Conservation (phyloP, 1,139 yeast species). For the Spathaspora sp. region DNA sequence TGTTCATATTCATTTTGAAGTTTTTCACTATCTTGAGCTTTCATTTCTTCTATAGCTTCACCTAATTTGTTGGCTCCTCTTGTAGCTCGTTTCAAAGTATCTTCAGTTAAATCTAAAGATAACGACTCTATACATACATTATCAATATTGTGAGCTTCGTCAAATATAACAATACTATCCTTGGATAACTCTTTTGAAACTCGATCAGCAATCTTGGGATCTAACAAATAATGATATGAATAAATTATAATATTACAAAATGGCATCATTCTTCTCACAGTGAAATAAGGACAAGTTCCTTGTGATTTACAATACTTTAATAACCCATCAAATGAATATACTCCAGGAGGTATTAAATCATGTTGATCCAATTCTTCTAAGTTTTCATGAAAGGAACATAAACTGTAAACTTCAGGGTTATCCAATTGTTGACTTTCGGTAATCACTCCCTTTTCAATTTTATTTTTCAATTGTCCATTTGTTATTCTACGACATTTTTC, state of each 20-base stretch:
- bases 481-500: conserved; percentile 95
- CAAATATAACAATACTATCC: conserved; percentile 91
- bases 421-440: conserved; percentile 51
- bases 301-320: conserved; percentile 71
- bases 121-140: conserved; percentile 96
- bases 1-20: conserved; percentile 88
- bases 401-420: conserved; percentile 27
- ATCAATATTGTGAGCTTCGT: conserved; percentile 98
- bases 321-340: conserved; percentile 86
- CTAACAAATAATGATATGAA: conserved; percentile 92
- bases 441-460: conserved; percentile 56
- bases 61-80: conserved; percentile 78
- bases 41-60: conserved; percentile 77
- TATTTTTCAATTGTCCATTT: conserved; percentile 79
- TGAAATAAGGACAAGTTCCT: conserved; percentile 92
- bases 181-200: conserved; percentile 90
- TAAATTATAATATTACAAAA: conserved; percentile 92
- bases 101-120: conserved; percentile 69
- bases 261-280: conserved; percentile 97
- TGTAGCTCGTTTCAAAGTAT: conserved; percentile 44
- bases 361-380: conserved; percentile 83
- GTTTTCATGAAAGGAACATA: conserved; percentile 87
- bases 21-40: conserved; percentile 76
- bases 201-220: conserved; percentile 95
- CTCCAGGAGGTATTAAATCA: conserved; percentile 87